Evolutionary conservation across 371 early-diverging fungal species (phyloP), one percentile per base, ranked within the genome.

Genomic region (Mucor sp.): DNA sequence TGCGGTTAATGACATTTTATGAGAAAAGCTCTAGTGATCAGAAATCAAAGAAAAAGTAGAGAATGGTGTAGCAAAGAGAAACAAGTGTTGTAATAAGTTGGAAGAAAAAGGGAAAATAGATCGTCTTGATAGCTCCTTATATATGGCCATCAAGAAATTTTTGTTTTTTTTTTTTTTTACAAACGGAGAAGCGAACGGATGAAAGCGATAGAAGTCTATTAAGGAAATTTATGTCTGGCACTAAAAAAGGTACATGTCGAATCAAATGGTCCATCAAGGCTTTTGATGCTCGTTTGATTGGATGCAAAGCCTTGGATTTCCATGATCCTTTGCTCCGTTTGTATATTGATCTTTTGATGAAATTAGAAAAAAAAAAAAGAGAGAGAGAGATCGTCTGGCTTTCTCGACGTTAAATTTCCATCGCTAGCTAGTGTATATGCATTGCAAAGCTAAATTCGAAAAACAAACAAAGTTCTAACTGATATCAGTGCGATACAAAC

Each of bases 1-100:
- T 2, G 65, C 48, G 1, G 59, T 50, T 19, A 66, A 66, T 4
- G 66, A 60, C 66, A 66, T 66, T 41, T 55, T 25, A 33, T 23
- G 25, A 23, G 50, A 37, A 14, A 37, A 7, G 37, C 37, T 37
- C 37, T 37, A 12, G 14, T 14, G 2, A 37, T 6, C 1, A 44
- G 44, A 44, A 19, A n/a, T 19, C 19, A 44, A n/a, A 19, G 15
- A 32, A n/a, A 30, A 30, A n/a, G 30, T 30, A 30, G 6, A 30
- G 30, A 6, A 30, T 30, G 30, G 30, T 30, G 6, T 30, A 30
- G 6, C n/a, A n/a, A n/a, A n/a, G n/a, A n/a, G n/a, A n/a, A 4
- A 30, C 30, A 30, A 30, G 2, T 2, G 30, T 30, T 30, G 30
- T 30, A 30, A 30, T 30, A 30, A 30, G 30, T 30, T 30, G 30